These are phyloP conservation scores for Aspergillus udagawae DNA, from an alignment of 2,329 filamentous ascomycete genomes.

Conservation along the genomic window DNA sequence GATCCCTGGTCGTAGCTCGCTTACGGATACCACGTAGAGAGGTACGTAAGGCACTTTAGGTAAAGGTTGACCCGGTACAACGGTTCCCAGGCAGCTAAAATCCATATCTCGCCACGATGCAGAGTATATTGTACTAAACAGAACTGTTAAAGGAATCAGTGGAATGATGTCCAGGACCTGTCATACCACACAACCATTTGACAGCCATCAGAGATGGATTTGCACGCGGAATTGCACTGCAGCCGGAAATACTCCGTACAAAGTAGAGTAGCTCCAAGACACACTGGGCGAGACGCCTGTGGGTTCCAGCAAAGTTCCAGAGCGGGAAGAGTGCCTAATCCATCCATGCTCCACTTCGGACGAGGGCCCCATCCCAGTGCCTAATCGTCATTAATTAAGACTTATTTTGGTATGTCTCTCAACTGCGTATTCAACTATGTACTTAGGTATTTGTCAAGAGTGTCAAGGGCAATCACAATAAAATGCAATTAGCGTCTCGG, in stretches of 20 bases:
- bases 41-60: neutral
- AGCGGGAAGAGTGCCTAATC: conserved; percentile 8
- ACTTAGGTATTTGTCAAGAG: neutral
- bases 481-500: neutral
- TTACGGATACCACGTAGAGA: neutral
- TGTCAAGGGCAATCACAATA: neutral
- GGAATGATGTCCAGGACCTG: neutral
- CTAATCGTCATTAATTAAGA: neutral
- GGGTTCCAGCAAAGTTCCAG: conserved; percentile 9
- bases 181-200: neutral
- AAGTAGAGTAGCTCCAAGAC: neutral
- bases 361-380: neutral
- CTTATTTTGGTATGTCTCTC: neutral
- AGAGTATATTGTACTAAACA: no score
- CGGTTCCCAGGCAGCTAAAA: neutral
- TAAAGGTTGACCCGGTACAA: neutral
- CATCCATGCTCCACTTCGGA: conserved; percentile 3
- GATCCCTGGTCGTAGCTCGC: no score
- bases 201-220: neutral
- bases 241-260: neutral
- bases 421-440: neutral
- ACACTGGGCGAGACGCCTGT: neutral
- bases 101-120: neutral
- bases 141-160: neutral
- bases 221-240: neutral